These are phyloP conservation scores for Collybia sp. DNA, from an alignment of 768 basidiomycete genomes.

Conservation along the genomic window DNA sequence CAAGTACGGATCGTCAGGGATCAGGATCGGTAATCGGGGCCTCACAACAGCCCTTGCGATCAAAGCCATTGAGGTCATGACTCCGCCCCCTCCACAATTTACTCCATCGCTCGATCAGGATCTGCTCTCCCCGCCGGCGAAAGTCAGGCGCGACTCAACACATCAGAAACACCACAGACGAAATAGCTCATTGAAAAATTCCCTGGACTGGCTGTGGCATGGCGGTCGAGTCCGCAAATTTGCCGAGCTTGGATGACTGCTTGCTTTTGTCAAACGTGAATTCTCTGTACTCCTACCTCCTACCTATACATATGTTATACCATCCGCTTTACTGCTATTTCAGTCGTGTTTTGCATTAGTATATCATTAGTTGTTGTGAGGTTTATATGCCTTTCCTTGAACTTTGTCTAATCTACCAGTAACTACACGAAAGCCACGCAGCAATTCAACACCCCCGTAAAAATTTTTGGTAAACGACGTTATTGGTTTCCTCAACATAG, in stretches of 20 bases:
- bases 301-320: not conserved
- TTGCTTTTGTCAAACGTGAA: too few species aligned
- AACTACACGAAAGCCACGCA: not conserved
- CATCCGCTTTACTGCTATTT: constrained; percentile 1
- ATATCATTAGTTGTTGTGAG: not conserved
- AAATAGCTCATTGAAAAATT: constrained; percentile 19
- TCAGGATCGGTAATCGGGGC: constrained; percentile 50
- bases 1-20: constrained; percentile 43
- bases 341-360: constrained; percentile 4
- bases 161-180: constrained; percentile 15
- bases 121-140: constrained; percentile 6
- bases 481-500: constrained; percentile 92
- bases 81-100: not conserved
- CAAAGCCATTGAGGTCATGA: constrained; percentile 37
- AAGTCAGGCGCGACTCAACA: not conserved
- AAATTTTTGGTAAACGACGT: constrained; percentile 77
- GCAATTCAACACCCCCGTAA: constrained; percentile 31
- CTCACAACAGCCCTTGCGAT: constrained; percentile 50
- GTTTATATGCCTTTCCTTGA: constrained; percentile 1
- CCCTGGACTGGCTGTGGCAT: constrained; percentile 24
- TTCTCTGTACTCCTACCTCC: too few species aligned
- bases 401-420: constrained; percentile 1
- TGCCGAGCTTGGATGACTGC: constrained; percentile 9
- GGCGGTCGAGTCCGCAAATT: constrained; percentile 14
- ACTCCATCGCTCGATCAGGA: too few species aligned